phyloP scores from a whole-genome alignment of 2,329 filamentous ascomycete species.

The Zopfia rhizophila region DNA sequence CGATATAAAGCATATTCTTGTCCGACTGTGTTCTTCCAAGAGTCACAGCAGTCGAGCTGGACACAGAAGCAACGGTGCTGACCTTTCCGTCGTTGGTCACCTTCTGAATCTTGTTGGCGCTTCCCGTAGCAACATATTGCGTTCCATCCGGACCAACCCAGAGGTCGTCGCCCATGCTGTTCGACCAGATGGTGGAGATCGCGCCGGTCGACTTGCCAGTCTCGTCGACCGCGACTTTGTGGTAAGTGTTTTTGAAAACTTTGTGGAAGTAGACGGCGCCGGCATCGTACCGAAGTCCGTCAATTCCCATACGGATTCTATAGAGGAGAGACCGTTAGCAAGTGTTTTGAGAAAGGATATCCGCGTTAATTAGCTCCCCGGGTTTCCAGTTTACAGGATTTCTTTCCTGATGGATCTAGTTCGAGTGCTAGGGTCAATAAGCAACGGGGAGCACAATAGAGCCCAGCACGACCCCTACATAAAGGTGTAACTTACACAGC shows the following conservation, averaged over 20 bases:
- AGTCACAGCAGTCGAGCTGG: conserved; percentile 22
- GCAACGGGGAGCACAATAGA: no score
- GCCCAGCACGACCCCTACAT: conserved; percentile 2
- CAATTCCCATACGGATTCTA: conserved; percentile 25
- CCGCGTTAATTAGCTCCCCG: no score
- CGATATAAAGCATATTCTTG: conserved; percentile 28
- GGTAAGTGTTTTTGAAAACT: conserved; percentile 30
- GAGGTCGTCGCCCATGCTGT: conserved; percentile 28
- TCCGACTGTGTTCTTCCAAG: conserved; percentile 23
- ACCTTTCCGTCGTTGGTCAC: conserved; percentile 25
- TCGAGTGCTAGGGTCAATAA: no score
- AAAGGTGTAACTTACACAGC: conserved; percentile 6
- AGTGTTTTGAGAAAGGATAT: background rate
- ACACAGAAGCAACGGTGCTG: conserved; percentile 21
- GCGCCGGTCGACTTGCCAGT: conserved; percentile 26
- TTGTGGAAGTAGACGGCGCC: conserved; percentile 34
- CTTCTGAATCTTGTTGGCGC: conserved; percentile 20
- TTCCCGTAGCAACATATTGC: conserved; percentile 27
- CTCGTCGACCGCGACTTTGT: conserved; percentile 30
- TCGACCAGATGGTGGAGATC: conserved; percentile 28
- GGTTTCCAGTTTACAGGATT: no score
- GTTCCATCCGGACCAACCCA: conserved; percentile 26
- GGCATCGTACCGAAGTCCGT: conserved; percentile 29
- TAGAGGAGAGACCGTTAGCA: conserved; percentile 1
- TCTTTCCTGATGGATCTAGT: no score